A percentile compares a stretch with the other conserved stretches of the same genome.
phyloP scores from a whole-genome alignment of 2,329 filamentous ascomycete species.

The Samsoniella hepiali region DNA sequence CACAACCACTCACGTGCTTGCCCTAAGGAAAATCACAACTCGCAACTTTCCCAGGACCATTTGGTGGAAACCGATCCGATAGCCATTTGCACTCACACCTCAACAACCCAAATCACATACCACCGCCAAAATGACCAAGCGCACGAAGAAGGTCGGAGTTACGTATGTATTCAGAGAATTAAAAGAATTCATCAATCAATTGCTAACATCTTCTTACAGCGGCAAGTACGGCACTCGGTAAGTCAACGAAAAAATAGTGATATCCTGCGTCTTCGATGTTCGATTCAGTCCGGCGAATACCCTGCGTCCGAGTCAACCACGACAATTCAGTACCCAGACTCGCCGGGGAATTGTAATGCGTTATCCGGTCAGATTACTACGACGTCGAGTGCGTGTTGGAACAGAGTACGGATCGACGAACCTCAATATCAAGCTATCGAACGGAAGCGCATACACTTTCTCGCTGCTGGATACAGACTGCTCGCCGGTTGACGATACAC shows the following conservation, averaged over 20 bases:
- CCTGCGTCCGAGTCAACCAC: neutral
- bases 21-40: slow-evolving; percentile 43
- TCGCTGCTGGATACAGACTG: neutral
- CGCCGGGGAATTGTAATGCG: neutral
- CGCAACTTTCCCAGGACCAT: slow-evolving; percentile 27
- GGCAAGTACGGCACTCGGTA: slow-evolving; percentile 97
- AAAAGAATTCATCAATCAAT: neutral
- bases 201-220: slow-evolving; percentile 35
- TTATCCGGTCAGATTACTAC: neutral
- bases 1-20: slow-evolving; percentile 37
- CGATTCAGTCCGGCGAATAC: slow-evolving; percentile 15
- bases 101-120: slow-evolving; percentile 36
- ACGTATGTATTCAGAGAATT: slow-evolving; percentile 48
- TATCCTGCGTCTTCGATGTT: slow-evolving; percentile 6
- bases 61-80: slow-evolving; percentile 30
- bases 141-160: slow-evolving; percentile 96
- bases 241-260: slow-evolving; percentile 33
- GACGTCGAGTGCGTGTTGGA: neutral
- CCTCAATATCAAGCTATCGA: too few relatives aligned
- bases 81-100: slow-evolving; percentile 31
- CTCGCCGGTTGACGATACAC: neutral
- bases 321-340: neutral
- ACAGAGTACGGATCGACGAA: neutral
- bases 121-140: slow-evolving; percentile 81
- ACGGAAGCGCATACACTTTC: neutral